Conservation (phyloP, 2,329 filamentous ascomycete species). For the Fusarium poae region DNA sequence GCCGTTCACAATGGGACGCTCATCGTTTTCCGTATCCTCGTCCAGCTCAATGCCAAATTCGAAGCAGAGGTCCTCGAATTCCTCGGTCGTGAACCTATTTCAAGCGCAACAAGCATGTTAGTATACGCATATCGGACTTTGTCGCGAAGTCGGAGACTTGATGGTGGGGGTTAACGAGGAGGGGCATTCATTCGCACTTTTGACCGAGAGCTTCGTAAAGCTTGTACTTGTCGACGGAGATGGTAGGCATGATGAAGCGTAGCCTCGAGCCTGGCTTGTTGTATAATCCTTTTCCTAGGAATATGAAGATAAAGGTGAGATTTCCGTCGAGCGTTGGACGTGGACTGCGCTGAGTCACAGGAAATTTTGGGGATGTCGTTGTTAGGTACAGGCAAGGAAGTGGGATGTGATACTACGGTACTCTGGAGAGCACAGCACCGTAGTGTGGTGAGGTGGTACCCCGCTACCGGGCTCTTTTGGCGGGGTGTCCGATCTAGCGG, state of each 20-base stretch:
- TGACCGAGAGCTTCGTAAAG: slow-evolving; percentile 93
- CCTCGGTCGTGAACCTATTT: slow-evolving; percentile 84
- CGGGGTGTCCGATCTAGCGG: slow-evolving; percentile 47
- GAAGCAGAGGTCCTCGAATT: slow-evolving; percentile 98
- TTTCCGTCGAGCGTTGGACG: slow-evolving; percentile 42
- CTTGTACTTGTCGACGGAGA: slow-evolving; percentile 94
- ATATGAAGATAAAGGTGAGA: slow-evolving; percentile 32
- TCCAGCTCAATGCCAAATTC: slow-evolving; percentile 98
- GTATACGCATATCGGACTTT: slow-evolving; percentile 18
- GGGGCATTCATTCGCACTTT: slow-evolving; percentile 69
- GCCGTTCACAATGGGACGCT: slow-evolving; percentile 80
- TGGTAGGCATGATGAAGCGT: slow-evolving; percentile 83
- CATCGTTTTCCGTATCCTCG: slow-evolving; percentile 87
- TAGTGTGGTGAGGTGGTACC: slow-evolving; percentile 25
- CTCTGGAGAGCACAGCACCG: slow-evolving; percentile 1
- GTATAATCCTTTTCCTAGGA: slow-evolving; percentile 33
- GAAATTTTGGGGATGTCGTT: slow-evolving; percentile 54
- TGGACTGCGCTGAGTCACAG: slow-evolving; percentile 56
- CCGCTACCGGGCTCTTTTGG: slow-evolving; percentile 39
- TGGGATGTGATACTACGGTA: slow-evolving; percentile 31
- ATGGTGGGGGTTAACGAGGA: slow-evolving; percentile 40
- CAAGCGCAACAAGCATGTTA: slow-evolving; percentile 33
- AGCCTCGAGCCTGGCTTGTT: slow-evolving; percentile 41
- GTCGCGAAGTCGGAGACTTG: slow-evolving; percentile 38
- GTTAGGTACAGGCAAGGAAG: slow-evolving; percentile 11